Conservation (phyloP, 1,284 basidiomycete species). For the Apiotrichum veenhuisii region DNA sequence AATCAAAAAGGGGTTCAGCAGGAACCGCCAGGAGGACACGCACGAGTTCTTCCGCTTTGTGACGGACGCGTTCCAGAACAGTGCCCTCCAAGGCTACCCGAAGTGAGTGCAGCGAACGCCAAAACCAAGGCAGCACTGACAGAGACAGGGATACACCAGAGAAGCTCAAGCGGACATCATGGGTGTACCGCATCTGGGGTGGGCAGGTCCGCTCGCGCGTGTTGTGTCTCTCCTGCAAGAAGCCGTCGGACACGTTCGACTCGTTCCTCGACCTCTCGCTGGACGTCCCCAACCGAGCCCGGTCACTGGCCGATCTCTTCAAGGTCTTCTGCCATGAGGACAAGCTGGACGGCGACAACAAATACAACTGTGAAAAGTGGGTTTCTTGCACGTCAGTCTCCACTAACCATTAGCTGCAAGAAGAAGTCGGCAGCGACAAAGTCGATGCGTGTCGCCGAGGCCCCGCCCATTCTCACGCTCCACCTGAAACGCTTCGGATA, state of each 20-base stretch:
- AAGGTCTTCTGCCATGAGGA: slow-evolving; percentile 80
- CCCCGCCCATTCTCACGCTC: slow-evolving; percentile 88
- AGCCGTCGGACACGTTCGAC: slow-evolving; percentile 96
- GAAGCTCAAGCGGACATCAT: slow-evolving; percentile 80
- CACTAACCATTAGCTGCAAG: slow-evolving; percentile 33
- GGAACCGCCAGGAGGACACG: slow-evolving; percentile 93
- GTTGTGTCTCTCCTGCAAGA: slow-evolving; percentile 73
- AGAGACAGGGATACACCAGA: slow-evolving; percentile 67
- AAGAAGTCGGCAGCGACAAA: slow-evolving; percentile 40
- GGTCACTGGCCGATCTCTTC: slow-evolving; percentile 69
- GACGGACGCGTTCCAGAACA: slow-evolving; percentile 84
- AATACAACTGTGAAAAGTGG: slow-evolving; percentile 97
- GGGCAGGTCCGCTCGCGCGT: slow-evolving; percentile 90
- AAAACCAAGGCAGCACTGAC: not conserved
- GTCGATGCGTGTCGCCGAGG: slow-evolving; percentile 67
- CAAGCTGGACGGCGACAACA: slow-evolving; percentile 80
- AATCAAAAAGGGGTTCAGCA: slow-evolving; percentile 86
- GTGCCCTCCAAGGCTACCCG: slow-evolving; percentile 67
- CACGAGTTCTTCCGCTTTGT: slow-evolving; percentile 97
- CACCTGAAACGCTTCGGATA: slow-evolving; percentile 87
- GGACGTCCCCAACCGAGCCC: slow-evolving; percentile 63
- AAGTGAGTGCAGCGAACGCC: slow-evolving; percentile 56
- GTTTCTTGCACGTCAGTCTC: slow-evolving; percentile 36
- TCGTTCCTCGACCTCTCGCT: slow-evolving; percentile 88
- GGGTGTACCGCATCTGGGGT: slow-evolving; percentile 92